These are phyloP conservation scores for Exophiala mesophila DNA, from an alignment of 2,329 filamentous ascomycete genomes.

Conservation along the genomic window DNA sequence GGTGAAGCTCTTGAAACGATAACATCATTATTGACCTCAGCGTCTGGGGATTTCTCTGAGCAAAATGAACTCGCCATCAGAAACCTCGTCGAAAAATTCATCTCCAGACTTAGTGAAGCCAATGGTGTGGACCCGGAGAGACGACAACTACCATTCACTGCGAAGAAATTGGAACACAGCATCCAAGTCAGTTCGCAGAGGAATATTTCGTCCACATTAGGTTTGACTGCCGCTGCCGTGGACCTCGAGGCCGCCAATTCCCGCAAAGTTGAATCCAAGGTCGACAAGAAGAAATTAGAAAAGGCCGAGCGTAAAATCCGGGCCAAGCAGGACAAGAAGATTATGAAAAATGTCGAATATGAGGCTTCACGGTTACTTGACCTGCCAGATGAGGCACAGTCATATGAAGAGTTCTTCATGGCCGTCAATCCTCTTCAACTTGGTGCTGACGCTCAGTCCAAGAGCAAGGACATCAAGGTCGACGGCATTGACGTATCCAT, in stretches of 20 bases:
- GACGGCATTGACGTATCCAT: conserved; percentile 95
- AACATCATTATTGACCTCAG: conserved; percentile 84
- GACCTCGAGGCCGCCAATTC: conserved; percentile 91
- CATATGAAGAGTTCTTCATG: conserved; percentile 99
- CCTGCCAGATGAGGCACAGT: conserved; percentile 74
- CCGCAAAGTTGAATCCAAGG: conserved; percentile 93
- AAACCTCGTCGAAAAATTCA: conserved; percentile 83
- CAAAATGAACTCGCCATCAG: conserved; percentile 73
- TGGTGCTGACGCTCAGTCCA: conserved; percentile 63
- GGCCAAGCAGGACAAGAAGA: conserved; percentile 97
- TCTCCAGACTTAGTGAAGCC: conserved; percentile 69
- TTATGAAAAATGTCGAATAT: conserved; percentile 97
- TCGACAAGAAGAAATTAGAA: conserved; percentile 97
- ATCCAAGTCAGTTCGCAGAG: conserved; percentile 90
- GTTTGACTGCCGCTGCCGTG: conserved; percentile 74
- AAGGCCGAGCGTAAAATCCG: conserved; percentile 97
- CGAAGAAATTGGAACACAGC: conserved; percentile 84
- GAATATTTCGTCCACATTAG: conserved; percentile 93
- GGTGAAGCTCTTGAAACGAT: conserved; percentile 78
- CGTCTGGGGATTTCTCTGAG: conserved; percentile 73
- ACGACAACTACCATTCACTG: conserved; percentile 66
- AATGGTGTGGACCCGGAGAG: conserved; percentile 65
- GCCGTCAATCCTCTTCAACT: conserved; percentile 94
- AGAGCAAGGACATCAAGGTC: conserved; percentile 98
- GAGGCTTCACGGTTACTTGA: conserved; percentile 88